Evolutionary conservation across 352 stramenopile genomes (phyloP).

Genomic region (Phytopythium ostracodes): DNA sequence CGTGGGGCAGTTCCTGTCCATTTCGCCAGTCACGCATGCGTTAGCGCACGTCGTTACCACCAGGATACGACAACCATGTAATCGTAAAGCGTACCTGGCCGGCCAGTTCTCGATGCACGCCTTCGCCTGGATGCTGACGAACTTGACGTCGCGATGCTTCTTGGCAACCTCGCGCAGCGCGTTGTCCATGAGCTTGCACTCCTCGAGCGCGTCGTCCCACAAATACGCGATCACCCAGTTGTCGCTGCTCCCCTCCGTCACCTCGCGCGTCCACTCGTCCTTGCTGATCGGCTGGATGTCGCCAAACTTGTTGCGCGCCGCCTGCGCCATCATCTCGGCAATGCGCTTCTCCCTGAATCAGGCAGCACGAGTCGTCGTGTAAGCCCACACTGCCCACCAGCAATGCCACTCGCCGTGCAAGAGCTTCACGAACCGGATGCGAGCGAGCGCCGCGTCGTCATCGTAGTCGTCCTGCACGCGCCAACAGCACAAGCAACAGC

Average conservation of each 20-base stretch:
- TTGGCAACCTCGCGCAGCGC: constrained; percentile 77
- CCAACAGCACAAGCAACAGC: background rate
- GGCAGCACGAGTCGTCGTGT: background rate
- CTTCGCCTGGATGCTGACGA: constrained; percentile 91
- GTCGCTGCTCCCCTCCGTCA: constrained; percentile 88
- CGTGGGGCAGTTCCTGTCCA: constrained; percentile 84
- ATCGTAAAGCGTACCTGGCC: constrained; percentile 38
- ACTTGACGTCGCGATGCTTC: constrained; percentile 90
- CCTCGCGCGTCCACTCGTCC: constrained; percentile 91
- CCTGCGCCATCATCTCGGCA: constrained; percentile 83
- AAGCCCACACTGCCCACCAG: background rate
- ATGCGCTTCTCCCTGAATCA: constrained; percentile 68
- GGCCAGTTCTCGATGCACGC: constrained; percentile 93
- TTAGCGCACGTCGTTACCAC: background rate
- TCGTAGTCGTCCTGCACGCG: constrained; percentile 73
- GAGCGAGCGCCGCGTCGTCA: constrained; percentile 67
- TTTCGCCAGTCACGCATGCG: background rate
- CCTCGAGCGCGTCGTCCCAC: constrained; percentile 84
- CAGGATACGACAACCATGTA: background rate
- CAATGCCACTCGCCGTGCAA: background rate
- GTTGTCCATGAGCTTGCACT: constrained; percentile 91
- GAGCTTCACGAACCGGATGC: constrained; percentile 40
- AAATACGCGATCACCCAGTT: constrained; percentile 89
- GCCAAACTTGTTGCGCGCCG: constrained; percentile 83
- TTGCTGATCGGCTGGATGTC: constrained; percentile 90